These are phyloP conservation scores for Fistulifera pelliculosa DNA, from an alignment of 108 stramenopile species.

Conservation along the genomic window DNA sequence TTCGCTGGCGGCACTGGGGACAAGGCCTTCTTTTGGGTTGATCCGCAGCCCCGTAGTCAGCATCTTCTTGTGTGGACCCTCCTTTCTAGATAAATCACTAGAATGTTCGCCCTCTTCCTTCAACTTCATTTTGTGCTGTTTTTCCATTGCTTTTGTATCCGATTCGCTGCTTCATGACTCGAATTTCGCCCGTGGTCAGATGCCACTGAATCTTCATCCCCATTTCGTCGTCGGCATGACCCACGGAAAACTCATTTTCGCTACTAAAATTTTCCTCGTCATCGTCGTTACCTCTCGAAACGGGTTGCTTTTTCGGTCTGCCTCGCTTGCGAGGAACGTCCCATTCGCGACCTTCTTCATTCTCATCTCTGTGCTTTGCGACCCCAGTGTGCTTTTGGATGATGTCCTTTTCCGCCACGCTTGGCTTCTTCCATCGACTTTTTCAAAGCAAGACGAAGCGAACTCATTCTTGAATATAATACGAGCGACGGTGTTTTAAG, in stretches of 20 bases:
- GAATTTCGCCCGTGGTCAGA: not conserved
- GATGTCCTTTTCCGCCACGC: not conserved
- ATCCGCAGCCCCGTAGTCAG: conserved; percentile 2
- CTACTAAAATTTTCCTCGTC: conserved; percentile 13
- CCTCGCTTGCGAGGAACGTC: conserved; percentile 23
- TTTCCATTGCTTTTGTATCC: conserved; percentile 18
- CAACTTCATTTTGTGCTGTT: conserved; percentile 12
- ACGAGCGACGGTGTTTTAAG: too few species aligned
- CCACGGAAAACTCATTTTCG: conserved; percentile 19
- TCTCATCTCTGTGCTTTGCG: conserved; percentile 1
- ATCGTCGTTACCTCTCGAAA: conserved; percentile 1
- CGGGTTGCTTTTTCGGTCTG: conserved; percentile 24
- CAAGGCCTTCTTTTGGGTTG: not conserved
- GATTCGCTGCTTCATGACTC: conserved; percentile 11
- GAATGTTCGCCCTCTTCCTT: conserved; percentile 12
- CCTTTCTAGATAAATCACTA: conserved; percentile 1
- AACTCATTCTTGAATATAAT: conserved; percentile 71
- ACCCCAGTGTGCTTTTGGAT: not conserved
- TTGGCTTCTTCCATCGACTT: conserved; percentile 71
- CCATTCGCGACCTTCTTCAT: not conserved
- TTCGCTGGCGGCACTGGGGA: not conserved
- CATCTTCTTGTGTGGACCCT: conserved; percentile 3
- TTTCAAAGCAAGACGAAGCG: conserved; percentile 77
- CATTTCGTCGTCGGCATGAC: conserved; percentile 31
- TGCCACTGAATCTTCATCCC: not conserved